A percentile compares a stretch with the other conserved stretches of the same genome.
These are phyloP conservation scores for Globisporangium iwayamae DNA, from an alignment of 352 stramenopile species.

Conservation along the genomic window DNA sequence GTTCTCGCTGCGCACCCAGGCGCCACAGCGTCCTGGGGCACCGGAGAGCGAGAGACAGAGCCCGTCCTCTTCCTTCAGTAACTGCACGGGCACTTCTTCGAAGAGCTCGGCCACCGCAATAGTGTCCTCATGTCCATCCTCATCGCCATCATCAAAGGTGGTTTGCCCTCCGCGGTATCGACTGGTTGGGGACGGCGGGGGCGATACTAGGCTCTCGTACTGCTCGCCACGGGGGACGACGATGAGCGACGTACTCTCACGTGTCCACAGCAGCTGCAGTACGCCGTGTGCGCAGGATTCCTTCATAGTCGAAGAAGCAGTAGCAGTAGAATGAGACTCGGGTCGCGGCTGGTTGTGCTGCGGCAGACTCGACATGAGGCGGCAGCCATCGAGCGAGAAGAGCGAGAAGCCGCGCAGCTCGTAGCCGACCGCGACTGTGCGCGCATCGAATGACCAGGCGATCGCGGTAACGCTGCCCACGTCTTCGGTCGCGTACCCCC, in stretches of 20 bases:
- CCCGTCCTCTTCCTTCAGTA: conserved; percentile 64
- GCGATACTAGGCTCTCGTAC: conserved; percentile 29
- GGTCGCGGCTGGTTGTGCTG: conserved; percentile 68
- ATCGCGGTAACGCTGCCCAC: conserved; percentile 57
- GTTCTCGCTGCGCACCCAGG: conserved; percentile 78
- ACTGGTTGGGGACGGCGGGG: conserved; percentile 18
- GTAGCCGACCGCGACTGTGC: conserved; percentile 65
- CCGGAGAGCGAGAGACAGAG: conserved; percentile 80
- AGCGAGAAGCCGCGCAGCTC: conserved; percentile 69
- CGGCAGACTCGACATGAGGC: conserved; percentile 79
- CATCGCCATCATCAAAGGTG: conserved; percentile 12
- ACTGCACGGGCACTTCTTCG: conserved; percentile 37
- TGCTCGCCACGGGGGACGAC: conserved; percentile 53
- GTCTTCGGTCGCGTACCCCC: conserved; percentile 58
- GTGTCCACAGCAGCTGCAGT: conserved; percentile 52
- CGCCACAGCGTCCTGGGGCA: conserved; percentile 59
- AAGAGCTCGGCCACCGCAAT: conserved; percentile 24
- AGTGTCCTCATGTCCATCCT: not conserved
- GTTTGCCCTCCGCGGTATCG: conserved; percentile 1
- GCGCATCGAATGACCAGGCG: conserved; percentile 63
- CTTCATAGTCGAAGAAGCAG: conserved; percentile 25
- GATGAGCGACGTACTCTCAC: conserved; percentile 55
- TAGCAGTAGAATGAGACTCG: not conserved
- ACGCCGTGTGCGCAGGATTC: conserved; percentile 66
- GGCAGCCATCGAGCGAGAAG: conserved; percentile 76